Evolutionary conservation across 2,329 filamentous ascomycete species (phyloP), one percentile per base, ranked within the genome.

Genomic region (Metarhizium album): DNA sequence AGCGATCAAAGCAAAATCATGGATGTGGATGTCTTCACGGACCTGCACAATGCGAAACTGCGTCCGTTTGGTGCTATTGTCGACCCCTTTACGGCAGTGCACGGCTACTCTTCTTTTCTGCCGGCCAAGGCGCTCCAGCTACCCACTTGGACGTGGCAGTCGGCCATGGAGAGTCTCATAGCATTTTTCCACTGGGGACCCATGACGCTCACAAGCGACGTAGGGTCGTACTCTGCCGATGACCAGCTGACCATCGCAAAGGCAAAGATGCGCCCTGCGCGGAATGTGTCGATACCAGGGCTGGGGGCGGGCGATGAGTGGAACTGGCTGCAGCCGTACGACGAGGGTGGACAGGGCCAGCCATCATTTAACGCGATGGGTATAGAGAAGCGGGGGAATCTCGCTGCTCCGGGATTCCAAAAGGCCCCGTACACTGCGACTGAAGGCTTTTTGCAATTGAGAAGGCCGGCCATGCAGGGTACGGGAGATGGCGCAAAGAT

Each of bases 161-260:
- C 45, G 0, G 68, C 68, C 4, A 52, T 72, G 54, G 52, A 60
- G 11, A 61, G 51, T 2, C 72, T 73, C 62, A 68, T 61, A 0
- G 68, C 68, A 0, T 73, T 73, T 48, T 70, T 71, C 54, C 64
- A 67, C 46, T 48, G 60, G 0, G 70, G 70, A 0, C 70, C 68
- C 0, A 11, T 69, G 27, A 54, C 54, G 22, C 50, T 51, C 27
- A 35, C 50, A 22, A 35, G 47, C 5, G 53, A 54, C 37, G 51
- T 55, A 35, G 31, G 31, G 31, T 13, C 31, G 31, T 35, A 35
- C 31, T 35, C 9, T 7, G 31, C 31, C 31, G 31, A 35, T 16
- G 31, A 35, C 31, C 11, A 35, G 31, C 14, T 35, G 31, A 35
- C 31, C 31, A 16, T 35, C 14, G 14, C 31, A 35, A 52, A 48